phyloP scores from a whole-genome alignment of 352 stramenopile genomes.

The Phytophthora citricola region DNA sequence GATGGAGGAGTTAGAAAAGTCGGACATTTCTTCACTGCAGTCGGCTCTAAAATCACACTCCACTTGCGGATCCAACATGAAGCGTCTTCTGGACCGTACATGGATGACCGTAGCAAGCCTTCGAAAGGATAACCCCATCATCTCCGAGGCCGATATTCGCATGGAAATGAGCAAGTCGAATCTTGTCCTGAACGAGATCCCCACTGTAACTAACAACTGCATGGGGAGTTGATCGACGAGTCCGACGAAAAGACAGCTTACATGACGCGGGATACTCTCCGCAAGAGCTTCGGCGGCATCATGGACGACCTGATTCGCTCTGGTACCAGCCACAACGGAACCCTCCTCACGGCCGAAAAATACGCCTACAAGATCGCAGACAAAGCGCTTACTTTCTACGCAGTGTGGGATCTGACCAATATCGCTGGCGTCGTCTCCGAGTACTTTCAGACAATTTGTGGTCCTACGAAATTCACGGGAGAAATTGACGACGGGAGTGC shows the following conservation, averaged over 20 bases:
- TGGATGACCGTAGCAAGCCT: constrained; percentile 30
- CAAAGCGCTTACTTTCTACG: constrained; percentile 43
- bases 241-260: constrained; percentile 16
- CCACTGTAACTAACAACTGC: constrained; percentile 41
- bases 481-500: constrained; percentile 48
- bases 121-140: constrained; percentile 13
- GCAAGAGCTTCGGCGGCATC: constrained; percentile 52
- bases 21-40: constrained; percentile 24
- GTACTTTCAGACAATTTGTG: constrained; percentile 58
- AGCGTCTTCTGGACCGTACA: constrained; percentile 24
- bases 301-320: constrained; percentile 46
- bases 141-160: constrained; percentile 28
- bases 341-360: constrained; percentile 23
- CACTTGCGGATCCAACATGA: constrained; percentile 31
- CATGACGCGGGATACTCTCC: constrained; percentile 43
- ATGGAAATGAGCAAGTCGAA: constrained; percentile 36
- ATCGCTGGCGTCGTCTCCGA: constrained; percentile 38
- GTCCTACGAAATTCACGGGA: constrained; percentile 46
- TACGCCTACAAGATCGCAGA: constrained; percentile 50
- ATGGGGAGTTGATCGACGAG: constrained; percentile 31
- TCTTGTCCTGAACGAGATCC: constrained; percentile 51
- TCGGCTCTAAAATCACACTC: constrained; percentile 24
- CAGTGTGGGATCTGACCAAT: constrained; percentile 45
- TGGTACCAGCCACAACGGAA: constrained; percentile 33
- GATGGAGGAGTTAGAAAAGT: constrained; percentile 17